Evolutionary conservation across 345 rosid species (phyloP).

Genomic region (Rhodamnia rubescens): DNA sequence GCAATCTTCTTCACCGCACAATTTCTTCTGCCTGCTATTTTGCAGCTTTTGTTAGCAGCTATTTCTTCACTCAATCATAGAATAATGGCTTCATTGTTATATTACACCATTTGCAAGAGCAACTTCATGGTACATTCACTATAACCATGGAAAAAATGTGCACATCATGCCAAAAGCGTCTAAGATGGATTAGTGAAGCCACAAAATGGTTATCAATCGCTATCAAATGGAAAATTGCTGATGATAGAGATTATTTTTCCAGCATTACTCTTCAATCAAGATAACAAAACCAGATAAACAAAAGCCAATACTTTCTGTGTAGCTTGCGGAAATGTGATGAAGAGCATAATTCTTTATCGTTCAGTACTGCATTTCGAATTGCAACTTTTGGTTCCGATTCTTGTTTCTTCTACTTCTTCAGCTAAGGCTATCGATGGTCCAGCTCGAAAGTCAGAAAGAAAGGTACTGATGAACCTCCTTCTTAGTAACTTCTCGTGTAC

Average conservation of each 20-base stretch:
- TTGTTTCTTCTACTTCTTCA: background rate
- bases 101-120: background rate
- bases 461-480: background rate
- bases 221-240: background rate
- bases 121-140: background rate
- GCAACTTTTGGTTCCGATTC: background rate
- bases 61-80: background rate
- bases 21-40: conserved; percentile 24
- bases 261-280: background rate
- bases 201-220: background rate
- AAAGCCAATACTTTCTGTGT: background rate
- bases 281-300: background rate
- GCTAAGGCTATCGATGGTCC: background rate
- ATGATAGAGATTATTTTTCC: background rate
- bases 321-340: background rate
- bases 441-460: background rate
- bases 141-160: background rate
- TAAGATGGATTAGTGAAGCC: background rate
- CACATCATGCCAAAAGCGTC: background rate
- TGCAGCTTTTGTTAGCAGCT: background rate
- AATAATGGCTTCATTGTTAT: background rate
- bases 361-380: background rate
- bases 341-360: background rate
- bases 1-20: conserved; percentile 30
- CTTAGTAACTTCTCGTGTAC: background rate